Conservation (phyloP, 345 rosid genomes). For the Eucalyptus tenuipes region DNA sequence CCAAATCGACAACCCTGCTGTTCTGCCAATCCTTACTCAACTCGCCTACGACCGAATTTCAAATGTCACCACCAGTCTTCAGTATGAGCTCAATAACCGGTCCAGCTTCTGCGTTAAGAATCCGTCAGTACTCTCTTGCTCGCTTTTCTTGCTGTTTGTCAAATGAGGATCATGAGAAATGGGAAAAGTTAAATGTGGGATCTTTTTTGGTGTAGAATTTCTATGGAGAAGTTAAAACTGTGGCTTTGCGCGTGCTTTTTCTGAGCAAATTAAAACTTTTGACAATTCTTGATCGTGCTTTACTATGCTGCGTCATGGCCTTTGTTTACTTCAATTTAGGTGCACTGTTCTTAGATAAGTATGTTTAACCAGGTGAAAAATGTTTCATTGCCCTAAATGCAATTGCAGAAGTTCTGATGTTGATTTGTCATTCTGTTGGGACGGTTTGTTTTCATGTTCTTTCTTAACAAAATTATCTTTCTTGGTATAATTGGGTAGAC, state of each 20-base stretch:
- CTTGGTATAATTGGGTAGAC: neutral
- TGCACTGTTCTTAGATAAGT: neutral
- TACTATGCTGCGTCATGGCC: neutral
- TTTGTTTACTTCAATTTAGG: neutral
- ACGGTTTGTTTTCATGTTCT: neutral
- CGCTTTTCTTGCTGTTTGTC: neutral
- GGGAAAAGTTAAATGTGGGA: neutral
- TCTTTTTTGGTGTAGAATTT: neutral
- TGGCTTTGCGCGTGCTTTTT: neutral
- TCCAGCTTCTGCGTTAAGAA: slow-evolving; percentile 67
- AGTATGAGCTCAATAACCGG: slow-evolving; percentile 24
- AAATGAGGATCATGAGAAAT: neutral
- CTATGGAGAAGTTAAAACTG: neutral
- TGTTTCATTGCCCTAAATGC: neutral
- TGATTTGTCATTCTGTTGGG: neutral
- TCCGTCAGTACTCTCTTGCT: slow-evolving; percentile 27
- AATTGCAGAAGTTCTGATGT: neutral
- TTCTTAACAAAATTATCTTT: neutral
- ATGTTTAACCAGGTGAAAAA: neutral
- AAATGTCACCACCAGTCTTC: slow-evolving; percentile 42
- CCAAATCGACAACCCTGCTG: slow-evolving; percentile 33
- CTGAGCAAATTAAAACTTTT: neutral
- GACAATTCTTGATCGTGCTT: neutral
- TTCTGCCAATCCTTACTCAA: slow-evolving; percentile 20
- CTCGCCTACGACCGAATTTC: slow-evolving; percentile 18